Percentiles rank a stretch among this genome's conserved stretches.
Conservation (phyloP, 371 early-diverging fungal species). For the Dentiscutata heterogama region DNA sequence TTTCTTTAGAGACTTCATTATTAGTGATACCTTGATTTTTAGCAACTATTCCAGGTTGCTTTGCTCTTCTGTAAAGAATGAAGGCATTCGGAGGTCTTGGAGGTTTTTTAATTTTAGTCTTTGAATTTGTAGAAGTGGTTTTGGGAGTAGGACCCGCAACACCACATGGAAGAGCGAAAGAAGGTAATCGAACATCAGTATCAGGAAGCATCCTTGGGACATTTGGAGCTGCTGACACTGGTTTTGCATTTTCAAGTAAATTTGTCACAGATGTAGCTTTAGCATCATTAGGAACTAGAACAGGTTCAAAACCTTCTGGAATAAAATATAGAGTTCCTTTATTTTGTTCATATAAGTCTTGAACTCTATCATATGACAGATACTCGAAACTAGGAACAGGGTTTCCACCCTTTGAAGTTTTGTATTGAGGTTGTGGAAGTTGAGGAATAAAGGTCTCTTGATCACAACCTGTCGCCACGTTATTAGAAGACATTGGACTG, state of each 20-base stretch:
- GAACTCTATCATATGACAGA: constrained; percentile 45
- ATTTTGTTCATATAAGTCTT: constrained; percentile 41
- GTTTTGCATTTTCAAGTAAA: constrained; percentile 42
- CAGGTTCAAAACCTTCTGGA: constrained; percentile 45
- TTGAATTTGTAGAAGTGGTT: constrained; percentile 20
- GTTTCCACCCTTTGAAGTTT: constrained; percentile 14
- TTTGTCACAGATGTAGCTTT: constrained; percentile 44
- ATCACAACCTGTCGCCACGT: not conserved
- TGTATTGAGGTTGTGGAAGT: constrained; percentile 15
- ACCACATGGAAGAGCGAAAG: constrained; percentile 46
- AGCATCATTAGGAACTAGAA: constrained; percentile 43
- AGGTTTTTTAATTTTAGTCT: constrained; percentile 39
- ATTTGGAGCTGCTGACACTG: constrained; percentile 33
- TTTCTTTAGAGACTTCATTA: constrained; percentile 50
- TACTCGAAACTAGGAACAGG: constrained; percentile 40
- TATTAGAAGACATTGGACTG: too few relatives aligned
- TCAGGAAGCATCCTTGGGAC: constrained; percentile 44
- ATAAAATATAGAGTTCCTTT: constrained; percentile 46
- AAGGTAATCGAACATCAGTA: constrained; percentile 43
- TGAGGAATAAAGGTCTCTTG: constrained; percentile 22
- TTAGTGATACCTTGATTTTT: constrained; percentile 47
- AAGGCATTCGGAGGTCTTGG: constrained; percentile 55
- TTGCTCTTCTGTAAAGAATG: constrained; percentile 50
- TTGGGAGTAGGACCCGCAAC: constrained; percentile 44
- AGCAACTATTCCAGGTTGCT: constrained; percentile 44